Conservation (phyloP, 495 filamentous ascomycete genomes). For the Aspergillus cavernicola region DNA sequence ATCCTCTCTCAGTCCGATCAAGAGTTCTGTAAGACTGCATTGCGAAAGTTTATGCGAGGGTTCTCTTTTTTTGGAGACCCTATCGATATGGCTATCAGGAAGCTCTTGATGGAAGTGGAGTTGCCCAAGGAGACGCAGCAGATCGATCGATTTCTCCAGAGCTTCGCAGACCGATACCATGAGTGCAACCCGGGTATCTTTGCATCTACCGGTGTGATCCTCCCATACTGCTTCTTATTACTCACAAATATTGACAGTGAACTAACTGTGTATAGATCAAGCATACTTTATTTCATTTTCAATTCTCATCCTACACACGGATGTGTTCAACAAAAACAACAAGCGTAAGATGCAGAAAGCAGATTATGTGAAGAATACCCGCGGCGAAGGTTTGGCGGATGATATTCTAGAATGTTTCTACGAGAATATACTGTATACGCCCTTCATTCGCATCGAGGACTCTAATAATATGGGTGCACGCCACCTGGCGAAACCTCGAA, state of each 20-base stretch:
- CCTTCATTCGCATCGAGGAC: constrained; percentile 95
- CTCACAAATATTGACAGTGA: constrained; percentile 8
- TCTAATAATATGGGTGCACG: constrained; percentile 80
- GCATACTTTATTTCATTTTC: constrained; percentile 98
- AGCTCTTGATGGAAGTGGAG: constrained; percentile 94
- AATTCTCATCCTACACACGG: constrained; percentile 91
- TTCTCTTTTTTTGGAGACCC: constrained; percentile 95
- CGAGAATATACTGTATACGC: constrained; percentile 96
- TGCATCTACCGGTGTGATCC: constrained; percentile 59
- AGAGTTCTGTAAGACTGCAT: constrained; percentile 72
- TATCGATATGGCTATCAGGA: constrained; percentile 95
- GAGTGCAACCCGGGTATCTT: constrained; percentile 99
- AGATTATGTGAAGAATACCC: constrained; percentile 94
- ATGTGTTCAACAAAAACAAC: constrained; percentile 99
- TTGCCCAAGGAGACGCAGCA: constrained; percentile 97
- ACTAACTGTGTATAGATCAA: constrained; percentile 63
- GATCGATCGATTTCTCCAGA: constrained; percentile 89
- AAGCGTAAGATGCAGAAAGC: constrained; percentile 97
- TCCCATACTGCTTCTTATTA: neutral
- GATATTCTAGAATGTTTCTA: constrained; percentile 96
- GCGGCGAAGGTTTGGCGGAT: constrained; percentile 81
- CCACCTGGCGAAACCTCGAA: constrained; percentile 67
- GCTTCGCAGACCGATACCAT: constrained; percentile 94
- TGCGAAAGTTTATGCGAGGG: constrained; percentile 90
- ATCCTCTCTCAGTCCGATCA: constrained; percentile 80